These are phyloP conservation scores for Striga asiatica DNA, from an alignment of 257 asterid species.

Conservation along the genomic window DNA sequence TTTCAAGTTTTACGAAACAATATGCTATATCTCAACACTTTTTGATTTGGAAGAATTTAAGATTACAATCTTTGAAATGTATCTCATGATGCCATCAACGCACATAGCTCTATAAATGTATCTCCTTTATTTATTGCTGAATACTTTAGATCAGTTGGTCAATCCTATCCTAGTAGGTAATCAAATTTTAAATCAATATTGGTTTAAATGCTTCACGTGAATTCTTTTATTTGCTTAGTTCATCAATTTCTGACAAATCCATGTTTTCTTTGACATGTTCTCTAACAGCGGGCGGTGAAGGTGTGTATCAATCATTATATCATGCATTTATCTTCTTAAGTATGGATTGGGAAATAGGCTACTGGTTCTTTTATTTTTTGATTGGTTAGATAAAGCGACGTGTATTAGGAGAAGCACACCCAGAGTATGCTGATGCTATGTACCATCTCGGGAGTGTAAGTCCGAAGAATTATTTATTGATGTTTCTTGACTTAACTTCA, in stretches of 20 bases:
- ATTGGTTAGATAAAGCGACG: slow-evolving; percentile 67
- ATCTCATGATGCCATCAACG: not conserved
- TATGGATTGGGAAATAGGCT: slow-evolving; percentile 14
- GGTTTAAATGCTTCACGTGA: not conserved
- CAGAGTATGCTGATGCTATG: slow-evolving; percentile 91
- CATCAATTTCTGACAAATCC: slow-evolving; percentile 16
- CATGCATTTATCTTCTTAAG: slow-evolving; percentile 16
- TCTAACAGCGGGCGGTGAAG: slow-evolving; percentile 86
- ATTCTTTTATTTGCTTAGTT: slow-evolving; percentile 8
- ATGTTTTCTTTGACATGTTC: slow-evolving; percentile 15
- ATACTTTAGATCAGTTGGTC: slow-evolving; percentile 8
- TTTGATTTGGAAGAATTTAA: not conserved
- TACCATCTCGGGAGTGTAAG: slow-evolving; percentile 86
- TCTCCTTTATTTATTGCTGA: slow-evolving; percentile 1
- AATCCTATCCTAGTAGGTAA: not conserved
- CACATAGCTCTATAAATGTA: not conserved
- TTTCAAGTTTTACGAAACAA: not conserved
- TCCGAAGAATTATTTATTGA: slow-evolving; percentile 10
- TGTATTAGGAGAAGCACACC: slow-evolving; percentile 66
- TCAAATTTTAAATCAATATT: not conserved
- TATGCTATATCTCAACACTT: not conserved
- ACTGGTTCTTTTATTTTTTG: slow-evolving; percentile 18
- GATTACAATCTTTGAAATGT: not conserved
- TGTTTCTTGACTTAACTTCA: not conserved
- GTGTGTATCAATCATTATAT: slow-evolving; percentile 32